These are phyloP conservation scores for Oryza nivara DNA, from an alignment of 176 grass and related monocot species.

Conservation along the genomic window DNA sequence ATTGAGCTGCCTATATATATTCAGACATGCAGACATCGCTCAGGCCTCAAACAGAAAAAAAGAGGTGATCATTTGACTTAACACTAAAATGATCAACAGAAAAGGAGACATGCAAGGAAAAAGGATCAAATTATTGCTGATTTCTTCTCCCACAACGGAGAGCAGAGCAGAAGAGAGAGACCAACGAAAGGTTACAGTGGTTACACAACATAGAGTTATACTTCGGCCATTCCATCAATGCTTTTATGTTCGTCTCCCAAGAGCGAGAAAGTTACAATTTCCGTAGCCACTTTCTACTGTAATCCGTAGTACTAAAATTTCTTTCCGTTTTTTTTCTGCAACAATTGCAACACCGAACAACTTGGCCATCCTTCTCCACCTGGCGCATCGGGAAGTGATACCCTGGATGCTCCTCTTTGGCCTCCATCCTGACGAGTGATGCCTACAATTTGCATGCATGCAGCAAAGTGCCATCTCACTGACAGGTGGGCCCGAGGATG, in stretches of 20 bases:
- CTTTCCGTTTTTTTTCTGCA: background rate
- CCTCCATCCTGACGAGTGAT: background rate
- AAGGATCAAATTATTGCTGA: background rate
- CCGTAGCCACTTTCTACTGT: conserved; percentile 7
- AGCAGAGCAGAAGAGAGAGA: conserved; percentile 16
- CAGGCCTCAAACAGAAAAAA: background rate
- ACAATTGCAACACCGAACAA: background rate
- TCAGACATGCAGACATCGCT: background rate
- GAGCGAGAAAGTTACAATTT: background rate
- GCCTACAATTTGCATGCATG: background rate
- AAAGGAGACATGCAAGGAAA: background rate
- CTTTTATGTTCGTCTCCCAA: conserved; percentile 15
- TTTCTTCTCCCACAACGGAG: background rate
- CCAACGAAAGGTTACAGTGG: conserved; percentile 6
- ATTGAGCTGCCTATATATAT: conserved; percentile 4
- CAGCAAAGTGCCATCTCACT: background rate
- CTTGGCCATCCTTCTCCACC: background rate
- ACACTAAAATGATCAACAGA: background rate
- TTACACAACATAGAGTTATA: background rate
- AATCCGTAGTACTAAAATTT: background rate
- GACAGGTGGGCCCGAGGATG: background rate
- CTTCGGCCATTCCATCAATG: conserved; percentile 4
- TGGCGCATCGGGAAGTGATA: conserved; percentile 16
- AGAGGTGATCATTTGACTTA: background rate
- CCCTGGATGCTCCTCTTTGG: conserved; percentile 21